A percentile compares a stretch with the other conserved stretches of the same genome.
These are phyloP conservation scores for Liquidambar formosana DNA, from an alignment of 164 flowering plant species.

Conservation along the genomic window DNA sequence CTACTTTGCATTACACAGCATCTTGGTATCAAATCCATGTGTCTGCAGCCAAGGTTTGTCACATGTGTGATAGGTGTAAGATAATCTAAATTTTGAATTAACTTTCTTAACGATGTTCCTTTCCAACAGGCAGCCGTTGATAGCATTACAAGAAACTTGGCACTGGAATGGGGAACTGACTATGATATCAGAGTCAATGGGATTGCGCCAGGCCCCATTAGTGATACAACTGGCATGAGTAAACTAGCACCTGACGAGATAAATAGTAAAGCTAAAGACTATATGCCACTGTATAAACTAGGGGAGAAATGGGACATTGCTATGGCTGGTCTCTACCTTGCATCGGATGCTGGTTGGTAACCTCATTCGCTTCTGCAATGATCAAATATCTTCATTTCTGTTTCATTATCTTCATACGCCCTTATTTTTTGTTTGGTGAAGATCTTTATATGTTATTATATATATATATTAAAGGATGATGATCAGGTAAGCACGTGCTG, in stretches of 20 bases:
- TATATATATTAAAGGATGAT: no score
- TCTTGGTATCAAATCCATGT: slow-evolving; percentile 95
- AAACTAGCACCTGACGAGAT: slow-evolving; percentile 77
- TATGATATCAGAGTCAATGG: slow-evolving; percentile 93
- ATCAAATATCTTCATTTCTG: not conserved
- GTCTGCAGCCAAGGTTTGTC: slow-evolving; percentile 86
- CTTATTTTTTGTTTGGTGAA: no score
- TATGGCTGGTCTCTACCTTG: slow-evolving; percentile 81
- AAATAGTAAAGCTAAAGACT: slow-evolving; percentile 32
- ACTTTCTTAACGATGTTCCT: not conserved
- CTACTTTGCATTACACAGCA: slow-evolving; percentile 92
- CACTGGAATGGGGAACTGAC: slow-evolving; percentile 93
- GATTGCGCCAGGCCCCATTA: slow-evolving; percentile 92
- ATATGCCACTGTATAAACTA: slow-evolving; percentile 57
- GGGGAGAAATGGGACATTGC: slow-evolving; percentile 97
- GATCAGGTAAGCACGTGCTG: no score
- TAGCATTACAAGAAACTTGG: slow-evolving; percentile 73
- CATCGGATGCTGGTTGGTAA: slow-evolving; percentile 76
- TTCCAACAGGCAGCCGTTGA: slow-evolving; percentile 84
- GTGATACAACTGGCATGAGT: slow-evolving; percentile 72
- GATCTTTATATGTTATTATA: no score
- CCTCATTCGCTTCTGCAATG: not conserved
- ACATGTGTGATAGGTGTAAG: not conserved
- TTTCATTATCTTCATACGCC: not conserved
- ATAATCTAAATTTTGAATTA: not conserved